Evolutionary conservation across 2,329 filamentous ascomycete species (phyloP).

Genomic region (Calonectria naviculata): DNA sequence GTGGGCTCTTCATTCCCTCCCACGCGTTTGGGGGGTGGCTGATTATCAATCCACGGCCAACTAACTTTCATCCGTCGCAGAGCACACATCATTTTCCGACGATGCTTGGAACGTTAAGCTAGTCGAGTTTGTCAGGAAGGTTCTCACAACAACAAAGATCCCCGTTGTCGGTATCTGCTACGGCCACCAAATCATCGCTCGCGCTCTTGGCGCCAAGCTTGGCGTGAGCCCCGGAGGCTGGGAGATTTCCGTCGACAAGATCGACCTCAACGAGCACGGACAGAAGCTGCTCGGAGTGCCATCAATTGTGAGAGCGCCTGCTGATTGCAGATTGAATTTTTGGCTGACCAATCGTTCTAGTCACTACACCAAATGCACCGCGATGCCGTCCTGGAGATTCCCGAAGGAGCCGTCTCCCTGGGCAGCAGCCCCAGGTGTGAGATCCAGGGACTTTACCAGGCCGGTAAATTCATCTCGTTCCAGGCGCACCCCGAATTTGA

Average conservation of each 20-base stretch:
- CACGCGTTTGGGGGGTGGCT: too few relatives aligned
- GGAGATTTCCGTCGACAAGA: conserved; percentile 54
- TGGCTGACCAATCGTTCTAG: conserved; percentile 27
- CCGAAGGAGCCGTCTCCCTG: conserved; percentile 48
- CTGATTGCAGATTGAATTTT: accelerated
- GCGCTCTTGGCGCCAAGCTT: conserved; percentile 52
- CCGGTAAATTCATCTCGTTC: conserved; percentile 49
- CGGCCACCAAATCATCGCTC: conserved; percentile 57
- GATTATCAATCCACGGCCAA: background rate
- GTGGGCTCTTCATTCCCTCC: too few relatives aligned
- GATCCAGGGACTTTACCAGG: conserved; percentile 53
- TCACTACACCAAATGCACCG: conserved; percentile 57
- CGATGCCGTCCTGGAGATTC: conserved; percentile 53
- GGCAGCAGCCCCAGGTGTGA: conserved; percentile 51
- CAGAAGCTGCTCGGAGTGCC: conserved; percentile 46
- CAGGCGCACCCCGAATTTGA: conserved; percentile 59
- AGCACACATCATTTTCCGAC: conserved; percentile 51
- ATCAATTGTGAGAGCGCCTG: conserved; percentile 34
- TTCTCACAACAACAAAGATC: conserved; percentile 39
- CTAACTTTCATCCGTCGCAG: conserved; percentile 23
- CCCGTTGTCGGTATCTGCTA: conserved; percentile 58
- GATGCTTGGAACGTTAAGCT: conserved; percentile 54
- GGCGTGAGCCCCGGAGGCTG: conserved; percentile 51
- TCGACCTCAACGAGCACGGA: conserved; percentile 50
- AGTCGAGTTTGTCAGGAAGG: conserved; percentile 46